phyloP scores from a whole-genome alignment of 805 yeast genomes.

The Pichia membranifaciens region DNA sequence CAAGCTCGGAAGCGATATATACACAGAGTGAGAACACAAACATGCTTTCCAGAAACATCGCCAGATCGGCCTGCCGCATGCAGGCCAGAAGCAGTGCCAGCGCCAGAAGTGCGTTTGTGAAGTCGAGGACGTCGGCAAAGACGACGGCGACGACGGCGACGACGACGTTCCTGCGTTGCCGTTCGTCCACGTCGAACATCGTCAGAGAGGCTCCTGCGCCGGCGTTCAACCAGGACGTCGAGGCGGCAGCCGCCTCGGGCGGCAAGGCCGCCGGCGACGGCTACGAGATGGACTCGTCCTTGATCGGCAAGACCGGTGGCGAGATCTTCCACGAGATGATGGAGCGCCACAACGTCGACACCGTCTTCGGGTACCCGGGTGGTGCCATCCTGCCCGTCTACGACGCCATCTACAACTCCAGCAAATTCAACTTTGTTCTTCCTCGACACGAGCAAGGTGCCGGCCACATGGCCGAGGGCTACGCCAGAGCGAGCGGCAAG shows the following conservation, averaged over 20 bases:
- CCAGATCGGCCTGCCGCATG: constrained; percentile 8
- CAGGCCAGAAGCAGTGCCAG: constrained; percentile 1
- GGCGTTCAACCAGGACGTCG: constrained; percentile 16
- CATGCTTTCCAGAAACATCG: constrained; percentile 9
- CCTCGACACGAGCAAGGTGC: constrained; percentile 99
- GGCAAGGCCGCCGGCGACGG: constrained; percentile 12
- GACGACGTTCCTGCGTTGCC: constrained; percentile 7
- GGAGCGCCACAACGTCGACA: constrained; percentile 92
- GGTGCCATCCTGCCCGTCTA: constrained; percentile 98
- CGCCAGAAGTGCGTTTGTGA: not conserved
- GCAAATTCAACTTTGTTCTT: constrained; percentile 79
- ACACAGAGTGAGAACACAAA: not conserved
- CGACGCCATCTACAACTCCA: constrained; percentile 92
- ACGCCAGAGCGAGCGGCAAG: constrained; percentile 90
- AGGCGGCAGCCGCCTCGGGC: constrained; percentile 19
- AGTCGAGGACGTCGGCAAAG: too few relatives aligned
- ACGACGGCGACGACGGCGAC: not conserved
- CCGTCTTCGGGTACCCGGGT: constrained; percentile 96
- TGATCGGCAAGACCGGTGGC: constrained; percentile 97
- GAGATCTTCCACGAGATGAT: constrained; percentile 98
- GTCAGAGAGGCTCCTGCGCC: constrained; percentile 20
- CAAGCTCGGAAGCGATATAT: not conserved
- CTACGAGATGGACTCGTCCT: constrained; percentile 58
- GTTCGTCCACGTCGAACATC: constrained; percentile 9
- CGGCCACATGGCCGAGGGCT: constrained; percentile 99